Evolutionary conservation across 78 protist species (phyloP).

Genomic region (Dictyostelium capitatum): DNA sequence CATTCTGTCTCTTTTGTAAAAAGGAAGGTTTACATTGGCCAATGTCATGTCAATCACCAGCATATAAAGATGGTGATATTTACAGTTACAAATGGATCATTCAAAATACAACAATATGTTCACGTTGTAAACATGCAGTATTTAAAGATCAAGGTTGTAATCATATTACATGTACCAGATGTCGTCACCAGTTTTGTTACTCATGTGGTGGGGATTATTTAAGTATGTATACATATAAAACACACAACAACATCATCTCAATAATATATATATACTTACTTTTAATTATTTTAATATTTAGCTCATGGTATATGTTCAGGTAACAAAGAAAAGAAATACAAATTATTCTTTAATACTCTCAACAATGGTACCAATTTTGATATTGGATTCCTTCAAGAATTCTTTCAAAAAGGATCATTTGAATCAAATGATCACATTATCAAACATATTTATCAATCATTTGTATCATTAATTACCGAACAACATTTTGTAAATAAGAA

Average conservation of each 20-base stretch:
- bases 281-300: not conserved
- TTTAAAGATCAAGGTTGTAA: conserved; percentile 74
- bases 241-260: no score
- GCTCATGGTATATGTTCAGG: not conserved
- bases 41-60: not conserved
- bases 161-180: conserved; percentile 80
- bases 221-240: no score
- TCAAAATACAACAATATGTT: conserved; percentile 42
- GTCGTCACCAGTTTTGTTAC: conserved; percentile 68
- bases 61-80: not conserved
- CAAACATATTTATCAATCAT: not conserved
- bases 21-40: conserved; percentile 43
- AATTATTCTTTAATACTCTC: not conserved
- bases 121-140: conserved; percentile 23
- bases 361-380: not conserved
- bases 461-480: not conserved
- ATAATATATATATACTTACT: not conserved
- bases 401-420: not conserved
- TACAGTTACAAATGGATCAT: conserved; percentile 10
- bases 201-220: conserved; percentile 16
- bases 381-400: not conserved
- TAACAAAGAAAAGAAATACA: not conserved
- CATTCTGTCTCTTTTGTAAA: conserved; percentile 9
- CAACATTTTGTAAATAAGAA: not conserved
- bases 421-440: not conserved